Conservation (phyloP, 2,329 filamentous ascomycete species). For the Chaetomiaceae sp. region DNA sequence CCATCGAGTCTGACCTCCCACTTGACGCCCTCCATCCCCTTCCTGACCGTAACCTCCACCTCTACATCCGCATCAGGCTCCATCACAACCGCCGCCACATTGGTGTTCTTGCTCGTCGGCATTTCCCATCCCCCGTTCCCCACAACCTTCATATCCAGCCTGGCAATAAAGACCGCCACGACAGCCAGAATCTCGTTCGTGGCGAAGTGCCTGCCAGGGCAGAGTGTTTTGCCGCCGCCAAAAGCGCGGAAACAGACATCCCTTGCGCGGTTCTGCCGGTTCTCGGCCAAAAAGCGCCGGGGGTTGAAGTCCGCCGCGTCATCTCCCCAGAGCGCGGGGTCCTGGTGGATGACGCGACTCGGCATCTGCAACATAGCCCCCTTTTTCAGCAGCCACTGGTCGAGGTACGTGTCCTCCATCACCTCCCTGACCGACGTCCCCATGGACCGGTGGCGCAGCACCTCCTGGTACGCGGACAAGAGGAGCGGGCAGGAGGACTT, state of each 20-base stretch:
- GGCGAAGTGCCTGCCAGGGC: background rate
- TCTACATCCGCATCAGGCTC: slow-evolving; percentile 20
- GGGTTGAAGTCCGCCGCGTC: slow-evolving; percentile 7
- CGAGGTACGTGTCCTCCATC: background rate
- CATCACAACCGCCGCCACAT: slow-evolving; percentile 30
- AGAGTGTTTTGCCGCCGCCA: background rate
- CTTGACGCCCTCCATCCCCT: background rate
- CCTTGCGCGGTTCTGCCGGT: slow-evolving; percentile 24
- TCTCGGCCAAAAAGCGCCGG: slow-evolving; percentile 26
- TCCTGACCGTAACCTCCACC: background rate
- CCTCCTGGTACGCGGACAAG: background rate
- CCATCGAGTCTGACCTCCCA: background rate
- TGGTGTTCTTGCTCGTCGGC: slow-evolving; percentile 28
- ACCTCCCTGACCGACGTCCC: background rate
- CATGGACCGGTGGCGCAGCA: background rate
- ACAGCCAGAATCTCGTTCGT: background rate
- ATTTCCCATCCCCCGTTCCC: slow-evolving; percentile 23
- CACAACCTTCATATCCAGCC: slow-evolving; percentile 28
- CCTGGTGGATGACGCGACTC: background rate
- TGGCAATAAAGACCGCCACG: slow-evolving; percentile 25
- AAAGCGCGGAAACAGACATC: slow-evolving; percentile 20
- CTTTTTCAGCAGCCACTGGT: background rate
- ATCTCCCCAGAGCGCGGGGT: background rate
- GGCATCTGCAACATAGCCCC: background rate
- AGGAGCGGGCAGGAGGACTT: background rate